Conservation (phyloP, 768 basidiomycete genomes). For the Collybia nuda region DNA sequence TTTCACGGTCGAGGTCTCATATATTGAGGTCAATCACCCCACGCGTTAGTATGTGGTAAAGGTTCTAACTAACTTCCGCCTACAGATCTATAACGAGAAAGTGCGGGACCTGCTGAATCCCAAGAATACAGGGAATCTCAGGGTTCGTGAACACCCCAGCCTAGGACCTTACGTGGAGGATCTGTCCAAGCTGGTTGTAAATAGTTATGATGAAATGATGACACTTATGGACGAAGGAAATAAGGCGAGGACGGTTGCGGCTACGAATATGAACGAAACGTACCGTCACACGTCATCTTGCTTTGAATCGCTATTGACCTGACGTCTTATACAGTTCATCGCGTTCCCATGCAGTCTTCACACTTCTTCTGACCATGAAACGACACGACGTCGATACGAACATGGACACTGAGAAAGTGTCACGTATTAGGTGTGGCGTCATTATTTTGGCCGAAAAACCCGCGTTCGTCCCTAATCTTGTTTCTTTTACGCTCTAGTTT, state of each 20-base stretch:
- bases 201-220: conserved; percentile 95
- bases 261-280: conserved; percentile 99
- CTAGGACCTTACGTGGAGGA: conserved; percentile 99
- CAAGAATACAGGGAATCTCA: conserved; percentile 92
- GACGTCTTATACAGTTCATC: conserved; percentile 60
- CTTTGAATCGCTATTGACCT: conserved; percentile 4
- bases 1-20: conserved; percentile 97
- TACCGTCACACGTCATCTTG: conserved; percentile 32
- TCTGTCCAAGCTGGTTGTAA: conserved; percentile 89
- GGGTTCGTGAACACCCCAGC: conserved; percentile 96
- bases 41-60: background rate
- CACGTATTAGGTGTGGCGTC: conserved; percentile 77
- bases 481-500: conserved; percentile 46
- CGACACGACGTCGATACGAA: conserved; percentile 80
- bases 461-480: background rate
- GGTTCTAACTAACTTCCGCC: background rate
- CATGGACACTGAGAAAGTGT: conserved; percentile 97
- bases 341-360: conserved; percentile 98
- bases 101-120: conserved; percentile 97
- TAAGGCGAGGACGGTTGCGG: conserved; percentile 96
- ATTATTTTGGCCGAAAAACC: conserved; percentile 3
- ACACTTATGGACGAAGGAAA: conserved; percentile 99
- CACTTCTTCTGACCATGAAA: conserved; percentile 91
- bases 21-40: conserved; percentile 72
- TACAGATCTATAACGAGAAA: conserved; percentile 94